Evolutionary conservation across 176 grass and related monocot genomes (phyloP).

Genomic region (Oryza glumipatula): DNA sequence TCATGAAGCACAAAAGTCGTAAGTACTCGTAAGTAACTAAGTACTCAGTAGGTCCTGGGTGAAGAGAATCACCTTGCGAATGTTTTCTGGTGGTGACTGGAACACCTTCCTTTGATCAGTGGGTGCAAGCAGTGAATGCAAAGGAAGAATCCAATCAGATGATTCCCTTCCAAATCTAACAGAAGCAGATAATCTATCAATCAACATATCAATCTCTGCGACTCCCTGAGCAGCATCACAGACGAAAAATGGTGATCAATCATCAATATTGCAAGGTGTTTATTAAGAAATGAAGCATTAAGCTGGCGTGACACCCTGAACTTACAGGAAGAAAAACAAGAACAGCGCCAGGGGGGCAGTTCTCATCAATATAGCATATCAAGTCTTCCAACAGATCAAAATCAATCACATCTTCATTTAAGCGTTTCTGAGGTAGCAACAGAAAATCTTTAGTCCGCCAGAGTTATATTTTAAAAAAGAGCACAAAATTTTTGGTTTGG

Average conservation of each 20-base stretch:
- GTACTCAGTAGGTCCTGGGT: not conserved
- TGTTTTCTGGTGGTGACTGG: slow-evolving; percentile 70
- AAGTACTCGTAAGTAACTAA: slow-evolving; percentile 25
- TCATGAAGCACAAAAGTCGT: slow-evolving; percentile 1
- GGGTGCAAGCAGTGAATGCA: slow-evolving; percentile 92
- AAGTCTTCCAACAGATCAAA: slow-evolving; percentile 98
- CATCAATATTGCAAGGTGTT: slow-evolving; percentile 22
- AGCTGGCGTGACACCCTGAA: slow-evolving; percentile 33
- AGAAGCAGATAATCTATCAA: slow-evolving; percentile 87
- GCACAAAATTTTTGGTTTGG: slow-evolving; percentile 12
- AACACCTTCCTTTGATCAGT: slow-evolving; percentile 94
- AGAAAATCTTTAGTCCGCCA: slow-evolving; percentile 20
- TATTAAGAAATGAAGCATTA: slow-evolving; percentile 39
- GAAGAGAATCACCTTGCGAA: slow-evolving; percentile 72
- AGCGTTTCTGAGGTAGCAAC: slow-evolving; percentile 59
- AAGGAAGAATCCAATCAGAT: slow-evolving; percentile 95
- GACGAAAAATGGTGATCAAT: slow-evolving; percentile 10
- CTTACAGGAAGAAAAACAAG: slow-evolving; percentile 97
- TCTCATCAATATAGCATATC: slow-evolving; percentile 92
- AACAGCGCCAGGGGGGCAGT: slow-evolving; percentile 75
- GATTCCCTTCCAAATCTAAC: slow-evolving; percentile 78
- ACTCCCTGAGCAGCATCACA: slow-evolving; percentile 73
- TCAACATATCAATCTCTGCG: slow-evolving; percentile 95
- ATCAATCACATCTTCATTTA: slow-evolving; percentile 98
- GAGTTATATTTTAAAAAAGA: slow-evolving; percentile 7